Base-by-base conservation (phyloP, 305 asterid genomes). In the Striga hermonthica region DNA sequence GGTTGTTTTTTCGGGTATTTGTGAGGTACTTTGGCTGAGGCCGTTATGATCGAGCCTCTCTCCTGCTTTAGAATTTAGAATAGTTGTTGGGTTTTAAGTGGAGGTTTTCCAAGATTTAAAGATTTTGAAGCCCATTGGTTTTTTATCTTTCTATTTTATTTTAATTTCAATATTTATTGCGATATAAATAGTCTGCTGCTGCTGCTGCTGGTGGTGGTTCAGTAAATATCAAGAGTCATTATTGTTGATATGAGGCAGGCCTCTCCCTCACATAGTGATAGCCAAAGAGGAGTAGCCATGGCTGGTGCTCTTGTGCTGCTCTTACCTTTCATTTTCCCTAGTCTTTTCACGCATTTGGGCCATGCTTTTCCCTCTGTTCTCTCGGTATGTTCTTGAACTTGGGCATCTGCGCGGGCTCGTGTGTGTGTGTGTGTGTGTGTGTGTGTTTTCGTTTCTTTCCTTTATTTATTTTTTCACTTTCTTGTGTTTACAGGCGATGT, bases 351-450 rank as follows among this genome's bases (percentile, higher is more conserved):
- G 68, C 82, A 91, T 52, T 70, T 83, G 39, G 71, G 84, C 81
- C 86, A 83, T 67, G 99, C 95, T 72, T 82, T 82, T 6, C 84
- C 97, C 52, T 82, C 96, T 72, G 71, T 75, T 69, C 72, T 79
- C 65, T 82, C 90, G 83, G 99, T 93, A 76, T 58, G 84, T 75
- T 80, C 76, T 71, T 58, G 60, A 48, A 67, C 58, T 75, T 14
- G 43, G 44, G n/a, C 50, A 9, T 45, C 50, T 45, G 50, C n/a
- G 13, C n/a, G 44, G 6, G 44, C 44, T 39, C 9, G 6, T 5
- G 6, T 39, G 6, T 39, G 44, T 39, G 44, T 4, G 6, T 8
- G 44, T 39, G 44, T 4, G 6, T 5, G 6, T 39, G 6, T 39
- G 44, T 39, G 44, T 4, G 6, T 8, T 8, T 22, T 22, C 2